Evolutionary conservation across 2,329 filamentous ascomycete genomes (phyloP).

Genomic region (Clonostachys byssicola): DNA sequence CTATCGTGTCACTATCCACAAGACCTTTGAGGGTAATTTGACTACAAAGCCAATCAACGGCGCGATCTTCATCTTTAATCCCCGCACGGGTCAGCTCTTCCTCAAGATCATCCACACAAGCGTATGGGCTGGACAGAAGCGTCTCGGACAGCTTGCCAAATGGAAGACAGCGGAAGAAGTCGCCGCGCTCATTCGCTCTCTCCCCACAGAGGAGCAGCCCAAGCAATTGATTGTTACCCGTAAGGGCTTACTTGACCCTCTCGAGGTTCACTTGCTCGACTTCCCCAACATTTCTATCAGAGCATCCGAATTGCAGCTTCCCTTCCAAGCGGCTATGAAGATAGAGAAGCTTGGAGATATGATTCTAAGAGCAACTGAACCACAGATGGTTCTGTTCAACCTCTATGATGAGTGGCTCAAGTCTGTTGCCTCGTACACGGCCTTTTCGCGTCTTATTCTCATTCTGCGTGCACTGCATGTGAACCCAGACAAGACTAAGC

Average conservation of each 20-base stretch:
- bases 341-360: constrained; percentile 98
- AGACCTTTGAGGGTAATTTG: constrained; percentile 98
- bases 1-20: constrained; percentile 98
- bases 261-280: constrained; percentile 95
- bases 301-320: constrained; percentile 91
- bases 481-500: constrained; percentile 97
- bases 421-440: constrained; percentile 96
- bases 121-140: constrained; percentile 98
- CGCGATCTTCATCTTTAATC: constrained; percentile 99
- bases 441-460: constrained; percentile 90
- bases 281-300: constrained; percentile 99
- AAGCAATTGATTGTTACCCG: constrained; percentile 98
- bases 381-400: constrained; percentile 99
- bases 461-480: constrained; percentile 94
- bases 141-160: constrained; percentile 95
- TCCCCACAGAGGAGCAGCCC: constrained; percentile 96
- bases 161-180: constrained; percentile 99
- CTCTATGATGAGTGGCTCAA: constrained; percentile 98
- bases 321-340: constrained; percentile 99
- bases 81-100: constrained; percentile 95
- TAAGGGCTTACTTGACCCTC: constrained; percentile 92
- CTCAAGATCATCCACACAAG: constrained; percentile 99
- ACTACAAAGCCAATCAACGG: constrained; percentile 99
- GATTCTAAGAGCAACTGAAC: constrained; percentile 95
- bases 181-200: constrained; percentile 87